A percentile compares a stretch with the other conserved stretches of the same genome.
Evolutionary conservation across 2,329 filamentous ascomycete genomes (phyloP).

Genomic region (Trichoderma koningiopsis): DNA sequence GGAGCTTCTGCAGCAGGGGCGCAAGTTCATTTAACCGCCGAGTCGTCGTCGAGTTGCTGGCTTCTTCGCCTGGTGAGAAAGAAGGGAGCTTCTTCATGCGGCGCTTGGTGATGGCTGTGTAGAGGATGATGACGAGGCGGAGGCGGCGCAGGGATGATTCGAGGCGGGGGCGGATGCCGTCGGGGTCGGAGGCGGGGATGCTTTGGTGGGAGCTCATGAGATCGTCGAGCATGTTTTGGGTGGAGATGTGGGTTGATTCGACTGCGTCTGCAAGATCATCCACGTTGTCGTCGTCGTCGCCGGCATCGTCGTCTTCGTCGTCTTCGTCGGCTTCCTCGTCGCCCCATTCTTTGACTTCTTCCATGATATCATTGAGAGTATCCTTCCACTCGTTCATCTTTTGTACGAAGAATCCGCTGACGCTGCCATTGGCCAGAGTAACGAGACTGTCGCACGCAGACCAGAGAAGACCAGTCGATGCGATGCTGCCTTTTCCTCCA

Average conservation of each 20-base stretch:
- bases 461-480: conserved; percentile 79
- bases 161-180: conserved; percentile 65
- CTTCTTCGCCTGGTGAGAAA: conserved; percentile 41
- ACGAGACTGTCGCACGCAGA: conserved; percentile 75
- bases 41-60: conserved; percentile 35
- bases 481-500: conserved; percentile 56
- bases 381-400: conserved; percentile 76
- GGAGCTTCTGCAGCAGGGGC: conserved; percentile 58
- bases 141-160: conserved; percentile 65
- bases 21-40: conserved; percentile 59
- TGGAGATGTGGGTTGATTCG: conserved; percentile 38
- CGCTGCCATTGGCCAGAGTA: conserved; percentile 64
- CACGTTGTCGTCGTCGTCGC: conserved; percentile 39
- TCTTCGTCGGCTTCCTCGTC: conserved; percentile 69
- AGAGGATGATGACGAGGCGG: conserved; percentile 68
- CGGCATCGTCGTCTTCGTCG: conserved; percentile 32
- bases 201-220: conserved; percentile 64
- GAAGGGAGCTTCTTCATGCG: conserved; percentile 62
- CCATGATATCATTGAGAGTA: conserved; percentile 77
- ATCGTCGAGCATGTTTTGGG: conserved; percentile 66
- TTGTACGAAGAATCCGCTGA: conserved; percentile 68
- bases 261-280: conserved; percentile 34
- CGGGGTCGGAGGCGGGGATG: conserved; percentile 65
- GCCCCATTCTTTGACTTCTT: conserved; percentile 86
- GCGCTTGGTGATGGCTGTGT: conserved; percentile 69